A percentile compares a stretch with the other conserved stretches of the same genome.
These are phyloP conservation scores for Pelargonium nanum DNA, from an alignment of 345 rosid species.

Conservation along the genomic window DNA sequence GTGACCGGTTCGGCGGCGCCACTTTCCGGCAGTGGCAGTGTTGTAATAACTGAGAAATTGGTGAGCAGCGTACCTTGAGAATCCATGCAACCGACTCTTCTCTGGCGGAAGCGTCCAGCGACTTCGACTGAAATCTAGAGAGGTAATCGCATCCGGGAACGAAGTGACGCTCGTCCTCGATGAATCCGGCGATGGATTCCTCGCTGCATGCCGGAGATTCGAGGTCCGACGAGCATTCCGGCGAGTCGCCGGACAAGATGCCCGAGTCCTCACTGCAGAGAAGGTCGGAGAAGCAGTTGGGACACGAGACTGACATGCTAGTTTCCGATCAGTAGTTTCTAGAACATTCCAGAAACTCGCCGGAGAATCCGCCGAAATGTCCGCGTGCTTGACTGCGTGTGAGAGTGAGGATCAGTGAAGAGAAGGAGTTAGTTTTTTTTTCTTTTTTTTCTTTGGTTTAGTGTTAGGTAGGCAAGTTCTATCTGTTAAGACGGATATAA, in stretches of 20 bases:
- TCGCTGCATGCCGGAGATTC: slow-evolving; percentile 35
- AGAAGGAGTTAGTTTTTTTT: neutral
- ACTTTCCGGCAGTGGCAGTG: slow-evolving; percentile 16
- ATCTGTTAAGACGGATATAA: neutral
- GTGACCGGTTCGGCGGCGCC: neutral
- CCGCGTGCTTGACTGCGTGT: neutral
- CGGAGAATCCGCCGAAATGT: neutral
- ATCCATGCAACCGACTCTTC: slow-evolving; percentile 94
- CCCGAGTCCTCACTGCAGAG: slow-evolving; percentile 76
- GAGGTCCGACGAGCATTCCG: slow-evolving; percentile 54
- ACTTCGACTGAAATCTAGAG: slow-evolving; percentile 52
- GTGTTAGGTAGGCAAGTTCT: neutral
- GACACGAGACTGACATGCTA: slow-evolving; percentile 45
- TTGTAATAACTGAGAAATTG: slow-evolving; percentile 9
- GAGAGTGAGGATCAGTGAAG: neutral
- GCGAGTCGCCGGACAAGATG: slow-evolving; percentile 47
- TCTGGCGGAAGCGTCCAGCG: slow-evolving; percentile 77
- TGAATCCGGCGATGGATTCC: slow-evolving; percentile 60
- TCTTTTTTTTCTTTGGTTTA: too few species aligned
- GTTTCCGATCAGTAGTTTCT: slow-evolving; percentile 10
- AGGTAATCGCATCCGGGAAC: slow-evolving; percentile 83
- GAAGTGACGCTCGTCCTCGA: slow-evolving; percentile 64
- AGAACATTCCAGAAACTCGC: neutral
- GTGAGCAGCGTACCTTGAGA: slow-evolving; percentile 49
- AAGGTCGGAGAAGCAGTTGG: slow-evolving; percentile 56